phyloP scores from a whole-genome alignment of 176 grass and related monocot species.

The Stipa capillata region DNA sequence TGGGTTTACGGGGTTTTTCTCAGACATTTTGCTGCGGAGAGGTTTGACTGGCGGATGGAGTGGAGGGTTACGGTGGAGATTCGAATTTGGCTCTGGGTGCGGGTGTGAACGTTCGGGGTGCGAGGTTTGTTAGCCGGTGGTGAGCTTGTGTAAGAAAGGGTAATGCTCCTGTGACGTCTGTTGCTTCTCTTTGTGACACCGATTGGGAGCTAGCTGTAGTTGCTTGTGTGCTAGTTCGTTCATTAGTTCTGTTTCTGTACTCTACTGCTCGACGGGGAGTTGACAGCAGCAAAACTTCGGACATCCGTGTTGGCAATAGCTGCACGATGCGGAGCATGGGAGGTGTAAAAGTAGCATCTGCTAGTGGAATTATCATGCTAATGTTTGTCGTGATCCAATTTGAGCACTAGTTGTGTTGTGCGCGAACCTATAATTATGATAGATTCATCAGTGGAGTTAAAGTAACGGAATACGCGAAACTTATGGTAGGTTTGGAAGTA shows the following conservation, averaged over 20 bases:
- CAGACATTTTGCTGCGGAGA: constrained; percentile 12
- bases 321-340: not conserved
- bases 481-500: not conserved
- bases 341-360: not conserved
- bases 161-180: too few species aligned
- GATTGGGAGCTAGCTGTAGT: not conserved
- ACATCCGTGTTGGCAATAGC: not conserved
- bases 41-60: not conserved
- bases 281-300: not conserved
- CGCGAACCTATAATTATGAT: not conserved
- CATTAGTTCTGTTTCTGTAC: not conserved
- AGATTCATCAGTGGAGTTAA: not conserved
- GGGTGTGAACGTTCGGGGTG: not conserved
- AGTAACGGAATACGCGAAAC: not conserved
- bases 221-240: not conserved
- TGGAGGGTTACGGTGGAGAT: constrained; percentile 14
- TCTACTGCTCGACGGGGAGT: not conserved
- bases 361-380: not conserved
- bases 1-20: constrained; percentile 24
- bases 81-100: constrained; percentile 27
- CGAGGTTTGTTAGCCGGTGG: not conserved
- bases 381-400: not conserved
- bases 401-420: not conserved
- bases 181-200: not conserved
- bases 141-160: not conserved